Percentiles rank a stretch among this genome's conserved stretches.
Evolutionary conservation across 164 flowering plant genomes (phyloP).

Genomic region (Chimonanthus praecox): DNA sequence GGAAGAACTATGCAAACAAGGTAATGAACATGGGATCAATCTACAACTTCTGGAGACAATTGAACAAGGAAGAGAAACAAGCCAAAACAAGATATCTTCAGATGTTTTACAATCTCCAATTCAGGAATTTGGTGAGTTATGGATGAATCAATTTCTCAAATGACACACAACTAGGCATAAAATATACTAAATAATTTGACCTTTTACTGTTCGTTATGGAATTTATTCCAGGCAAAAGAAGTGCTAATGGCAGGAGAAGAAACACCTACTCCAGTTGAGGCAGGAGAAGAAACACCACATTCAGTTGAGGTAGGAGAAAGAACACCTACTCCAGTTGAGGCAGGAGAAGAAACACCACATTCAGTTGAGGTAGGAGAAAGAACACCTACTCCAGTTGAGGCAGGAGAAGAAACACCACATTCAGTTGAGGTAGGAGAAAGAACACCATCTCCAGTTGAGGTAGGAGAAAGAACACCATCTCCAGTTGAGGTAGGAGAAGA

Average conservation of each 20-base stretch:
- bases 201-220: not conserved
- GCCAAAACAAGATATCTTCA: constrained; percentile 82
- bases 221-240: constrained; percentile 39
- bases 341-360: no score
- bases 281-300: no score
- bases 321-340: no score
- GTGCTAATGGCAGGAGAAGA: constrained; percentile 26
- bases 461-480: no score
- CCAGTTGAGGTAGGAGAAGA: no score
- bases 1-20: constrained; percentile 95
- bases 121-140: constrained; percentile 62
- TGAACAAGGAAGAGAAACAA: constrained; percentile 61
- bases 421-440: no score
- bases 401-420: no score
- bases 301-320: no score
- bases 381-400: not conserved
- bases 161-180: not conserved
- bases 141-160: not conserved
- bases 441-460: no score
- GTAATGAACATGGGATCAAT: constrained; percentile 82
- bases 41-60: constrained; percentile 76
- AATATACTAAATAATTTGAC: not conserved
- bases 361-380: constrained; percentile 10
- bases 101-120: constrained; percentile 69
- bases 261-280: not conserved